A percentile compares a stretch with the other conserved stretches of the same genome.
phyloP scores from a whole-genome alignment of 257 asterid species.

The Osmanthus fragrans region DNA sequence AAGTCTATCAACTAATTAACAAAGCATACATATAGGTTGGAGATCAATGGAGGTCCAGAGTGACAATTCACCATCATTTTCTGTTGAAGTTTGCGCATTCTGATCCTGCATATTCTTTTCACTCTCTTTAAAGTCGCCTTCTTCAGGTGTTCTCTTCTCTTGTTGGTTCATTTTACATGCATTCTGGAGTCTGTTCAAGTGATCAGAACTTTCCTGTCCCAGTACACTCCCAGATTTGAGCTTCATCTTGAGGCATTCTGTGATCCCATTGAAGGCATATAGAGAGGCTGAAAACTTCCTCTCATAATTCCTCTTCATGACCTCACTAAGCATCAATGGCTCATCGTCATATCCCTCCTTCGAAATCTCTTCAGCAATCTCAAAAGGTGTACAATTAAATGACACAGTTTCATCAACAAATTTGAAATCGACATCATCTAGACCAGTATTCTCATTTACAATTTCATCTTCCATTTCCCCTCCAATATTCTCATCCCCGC shows the following conservation, averaged over 20 bases:
- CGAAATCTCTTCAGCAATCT: conserved; percentile 13
- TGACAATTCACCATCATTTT: conserved; percentile 39
- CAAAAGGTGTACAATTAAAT: conserved; percentile 9
- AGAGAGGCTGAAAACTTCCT: conserved; percentile 19
- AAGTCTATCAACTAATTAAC: conserved; percentile 20
- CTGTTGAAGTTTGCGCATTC: conserved; percentile 11
- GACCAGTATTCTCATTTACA: conserved; percentile 23
- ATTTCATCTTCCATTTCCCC: conserved; percentile 28
- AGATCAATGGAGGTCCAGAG: conserved; percentile 50
- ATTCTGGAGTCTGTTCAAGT: conserved; percentile 3
- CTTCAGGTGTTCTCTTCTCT: background rate
- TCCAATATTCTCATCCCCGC: background rate
- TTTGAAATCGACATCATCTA: conserved; percentile 36
- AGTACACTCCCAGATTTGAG: conserved; percentile 10
- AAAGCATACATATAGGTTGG: conserved; percentile 36
- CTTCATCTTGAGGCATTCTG: conserved; percentile 21
- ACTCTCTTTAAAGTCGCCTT: background rate
- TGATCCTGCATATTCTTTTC: conserved; percentile 1
- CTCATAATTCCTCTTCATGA: conserved; percentile 23
- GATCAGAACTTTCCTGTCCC: background rate
- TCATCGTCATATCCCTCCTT: conserved; percentile 12
- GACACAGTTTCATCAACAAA: conserved; percentile 17
- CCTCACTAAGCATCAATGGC: conserved; percentile 16
- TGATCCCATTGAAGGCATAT: conserved; percentile 22
- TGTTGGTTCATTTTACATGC: background rate